Percentiles rank a stretch among this genome's conserved stretches.
Conservation (phyloP, 371 early-diverging fungal genomes). For the Syncephalastrum sp. region DNA sequence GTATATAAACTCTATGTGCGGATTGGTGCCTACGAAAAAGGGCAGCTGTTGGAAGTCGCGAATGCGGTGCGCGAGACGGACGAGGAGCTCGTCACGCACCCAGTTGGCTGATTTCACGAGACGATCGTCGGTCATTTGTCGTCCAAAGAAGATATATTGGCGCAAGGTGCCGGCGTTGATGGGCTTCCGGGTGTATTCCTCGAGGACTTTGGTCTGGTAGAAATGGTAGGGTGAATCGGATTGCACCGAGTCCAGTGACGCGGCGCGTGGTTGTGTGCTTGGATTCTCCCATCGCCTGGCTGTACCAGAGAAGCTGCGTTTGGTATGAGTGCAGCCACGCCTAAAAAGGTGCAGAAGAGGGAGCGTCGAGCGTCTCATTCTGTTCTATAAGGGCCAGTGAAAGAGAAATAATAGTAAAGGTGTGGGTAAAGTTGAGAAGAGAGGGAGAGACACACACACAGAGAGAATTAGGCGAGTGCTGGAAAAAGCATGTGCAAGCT, state of each 20-base stretch:
- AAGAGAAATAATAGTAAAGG: too few relatives aligned
- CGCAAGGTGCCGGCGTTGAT: constrained; percentile 85
- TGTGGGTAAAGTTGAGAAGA: too few relatives aligned
- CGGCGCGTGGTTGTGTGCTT: constrained; percentile 8
- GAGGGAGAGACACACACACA: too few relatives aligned
- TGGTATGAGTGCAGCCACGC: too few relatives aligned
- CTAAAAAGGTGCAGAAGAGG: too few relatives aligned
- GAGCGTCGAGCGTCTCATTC: too few relatives aligned
- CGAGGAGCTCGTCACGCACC: constrained; percentile 86
- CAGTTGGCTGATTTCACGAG: constrained; percentile 86
- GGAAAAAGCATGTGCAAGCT: too few relatives aligned
- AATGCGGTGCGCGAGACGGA: constrained; percentile 91
- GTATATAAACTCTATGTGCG: constrained; percentile 85
- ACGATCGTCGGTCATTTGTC: constrained; percentile 80
- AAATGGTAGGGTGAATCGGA: constrained; percentile 70
- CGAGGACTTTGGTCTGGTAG: constrained; percentile 89
- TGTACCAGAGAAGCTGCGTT: too few relatives aligned
- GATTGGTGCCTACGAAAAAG: constrained; percentile 91
- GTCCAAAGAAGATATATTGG: constrained; percentile 93
- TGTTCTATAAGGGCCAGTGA: too few relatives aligned
- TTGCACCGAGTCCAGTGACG: constrained; percentile 24
- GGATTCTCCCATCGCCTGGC: too few relatives aligned
- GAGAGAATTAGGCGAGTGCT: too few relatives aligned
- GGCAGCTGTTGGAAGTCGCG: constrained; percentile 88
- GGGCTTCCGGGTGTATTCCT: constrained; percentile 76